Conservation (phyloP, 371 early-diverging fungal genomes). For the Catenaria anguillulae region DNA sequence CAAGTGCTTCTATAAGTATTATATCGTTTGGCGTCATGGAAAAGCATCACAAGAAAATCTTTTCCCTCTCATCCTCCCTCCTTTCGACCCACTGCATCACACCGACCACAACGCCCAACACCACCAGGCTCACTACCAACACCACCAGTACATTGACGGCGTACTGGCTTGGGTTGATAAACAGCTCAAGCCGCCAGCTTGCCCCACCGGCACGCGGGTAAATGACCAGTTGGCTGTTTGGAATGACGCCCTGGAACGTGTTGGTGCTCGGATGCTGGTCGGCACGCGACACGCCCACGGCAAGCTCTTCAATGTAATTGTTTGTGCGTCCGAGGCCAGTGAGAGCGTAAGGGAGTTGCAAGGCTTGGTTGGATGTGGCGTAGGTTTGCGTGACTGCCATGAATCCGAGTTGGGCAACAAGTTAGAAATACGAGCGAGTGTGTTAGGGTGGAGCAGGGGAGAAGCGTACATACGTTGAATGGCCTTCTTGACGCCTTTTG, state of each 20-base stretch:
- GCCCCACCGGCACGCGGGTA: conserved; percentile 46
- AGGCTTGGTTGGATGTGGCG: conserved; percentile 53
- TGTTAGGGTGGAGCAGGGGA: too few relatives aligned
- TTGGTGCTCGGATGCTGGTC: conserved; percentile 24
- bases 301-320: conserved; percentile 82
- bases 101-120: conserved; percentile 51
- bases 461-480: conserved; percentile 35
- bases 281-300: conserved; percentile 64
- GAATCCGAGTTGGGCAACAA: too few relatives aligned
- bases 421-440: neutral
- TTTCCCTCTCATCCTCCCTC: conserved; percentile 61
- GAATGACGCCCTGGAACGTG: conserved; percentile 69
- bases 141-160: conserved; percentile 58
- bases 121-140: conserved; percentile 40
- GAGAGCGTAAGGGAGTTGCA: conserved; percentile 67
- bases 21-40: too few relatives aligned
- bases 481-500: conserved; percentile 54
- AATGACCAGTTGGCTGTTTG: conserved; percentile 79
- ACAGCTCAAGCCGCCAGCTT: conserved; percentile 72
- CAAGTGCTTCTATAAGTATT: too few relatives aligned
- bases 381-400: conserved; percentile 59
- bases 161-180: conserved; percentile 66
- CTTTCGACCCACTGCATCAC: conserved; percentile 59
- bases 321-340: conserved; percentile 86
- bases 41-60: conserved; percentile 64